Base-by-base conservation (phyloP, 345 rosid genomes). In the Boechera divaricarpa region DNA sequence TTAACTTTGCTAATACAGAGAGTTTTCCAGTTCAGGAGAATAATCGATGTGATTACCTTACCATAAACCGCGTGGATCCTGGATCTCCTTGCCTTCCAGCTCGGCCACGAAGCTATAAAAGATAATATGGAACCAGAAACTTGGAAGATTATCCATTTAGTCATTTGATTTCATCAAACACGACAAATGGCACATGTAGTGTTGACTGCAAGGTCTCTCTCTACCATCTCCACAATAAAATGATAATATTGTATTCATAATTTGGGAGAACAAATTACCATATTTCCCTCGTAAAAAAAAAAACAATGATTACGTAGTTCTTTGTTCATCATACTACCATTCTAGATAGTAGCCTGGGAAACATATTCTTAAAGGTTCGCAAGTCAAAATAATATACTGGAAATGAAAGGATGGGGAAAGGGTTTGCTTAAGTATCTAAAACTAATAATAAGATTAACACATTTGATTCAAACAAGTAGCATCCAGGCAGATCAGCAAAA, bases 61-160 rank as follows among this genome's bases (percentile, higher is more conserved):
- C 92, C 97, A 94, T 91, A 85, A 94, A 94, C 74, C 94, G 87
- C 8, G 98, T 91, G 55, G 98, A 94, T 80, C 97, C 97, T 73
- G 91, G 98, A 86, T 94, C 98, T 32, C 98, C 98, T 79, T 94
- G 97, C 83, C 98, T 87, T 83, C 96, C 98, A 74, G 98, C 96
- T 89, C 98, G 82, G 60, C 98, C 98, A 71, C 98, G 97, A 77
- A 94, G 98, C 98, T 94, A 78, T 49, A 57, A 71, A 54, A 65
- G 47, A 77, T 35, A 16, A 71, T 12, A 61, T 45, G 47, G 62
- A 72, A 28, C 18, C 16, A 44, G 64, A 62, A 69, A 61, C 44
- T 55, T 53, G 24, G 57, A 77, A 45, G 7, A 63, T 70, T 63
- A 70, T 38, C 7, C 13, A 70, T 60, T 51, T 69, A 42, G 69